Base-by-base conservation (phyloP, 139 green algal species). In the Chlorella sorokiniana region DNA sequence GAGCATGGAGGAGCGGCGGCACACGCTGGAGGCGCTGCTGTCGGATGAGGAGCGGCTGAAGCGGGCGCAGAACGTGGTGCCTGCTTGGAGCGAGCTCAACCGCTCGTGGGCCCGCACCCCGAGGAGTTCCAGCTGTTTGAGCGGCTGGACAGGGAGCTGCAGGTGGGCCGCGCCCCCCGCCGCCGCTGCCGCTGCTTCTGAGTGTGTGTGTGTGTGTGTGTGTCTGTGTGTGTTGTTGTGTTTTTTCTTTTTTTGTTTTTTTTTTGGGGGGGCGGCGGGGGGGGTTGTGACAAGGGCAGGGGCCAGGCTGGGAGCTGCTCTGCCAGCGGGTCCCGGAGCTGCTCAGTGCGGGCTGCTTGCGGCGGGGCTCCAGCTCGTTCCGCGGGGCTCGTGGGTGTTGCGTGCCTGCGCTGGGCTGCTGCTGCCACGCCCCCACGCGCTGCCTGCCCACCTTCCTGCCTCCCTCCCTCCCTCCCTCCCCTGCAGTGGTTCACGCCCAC, bases 21-120 rank as follows among this genome's bases (percentile, higher is more conserved):
- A 93, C 31, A 97, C 92, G 38, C 87, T 98, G 76, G 93, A 98
- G 86, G 79, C 85, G 41, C 81, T 98, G 88, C 87, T 98, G 84
- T 85, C 92, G 83, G 91, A 94, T 56, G 85, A 92, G 83, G 89
- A 93, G 31, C 87, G 91, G 16, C 65, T 82, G 25, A 81, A 79
- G 37, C 78, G 86, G 16, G 83, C 91, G 0, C 81, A 78, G 42
- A 96, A 95, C 74, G 79, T 93, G 71, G 90, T 92, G 48, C 86
- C 86, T 41, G 84, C 80, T 3, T 84, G 86, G 59, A 37, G 85
- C 35, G 82, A 89, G 63, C 86, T 96, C 42, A 95, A 96, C 88
- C 79, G 72, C 52, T 20, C 48, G 1, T 74, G 45, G 62, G 76
- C 44, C 9, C 59, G 75, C 35, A 45, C 40, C 44, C 31, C 0